Evolutionary conservation across 2,329 filamentous ascomycete species (phyloP).

Genomic region (Fusarium chlamydosporum): DNA sequence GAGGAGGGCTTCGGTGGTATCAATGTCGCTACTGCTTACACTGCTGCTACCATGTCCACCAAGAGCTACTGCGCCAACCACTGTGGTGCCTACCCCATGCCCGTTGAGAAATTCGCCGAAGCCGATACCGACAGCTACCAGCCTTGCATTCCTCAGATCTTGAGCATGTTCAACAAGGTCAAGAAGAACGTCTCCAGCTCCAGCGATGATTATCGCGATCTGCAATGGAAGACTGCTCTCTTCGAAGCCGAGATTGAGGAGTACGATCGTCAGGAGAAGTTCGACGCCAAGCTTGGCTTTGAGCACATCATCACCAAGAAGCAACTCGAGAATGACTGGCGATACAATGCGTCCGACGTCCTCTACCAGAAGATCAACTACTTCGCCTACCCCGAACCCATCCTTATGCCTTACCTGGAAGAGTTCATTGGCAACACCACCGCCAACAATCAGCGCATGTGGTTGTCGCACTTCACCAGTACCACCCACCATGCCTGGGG

Average conservation of each 20-base stretch:
- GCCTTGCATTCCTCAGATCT: slow-evolving; percentile 60
- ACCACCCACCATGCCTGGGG: slow-evolving; percentile 56
- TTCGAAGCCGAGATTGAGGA: slow-evolving; percentile 55
- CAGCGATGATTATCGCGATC: slow-evolving; percentile 46
- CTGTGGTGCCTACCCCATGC: slow-evolving; percentile 60
- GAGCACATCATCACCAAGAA: slow-evolving; percentile 51
- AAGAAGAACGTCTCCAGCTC: slow-evolving; percentile 39
- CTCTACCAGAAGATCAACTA: slow-evolving; percentile 52
- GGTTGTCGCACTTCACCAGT: slow-evolving; percentile 56
- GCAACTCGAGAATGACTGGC: slow-evolving; percentile 48
- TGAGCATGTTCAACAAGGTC: slow-evolving; percentile 54
- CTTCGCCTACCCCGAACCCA: slow-evolving; percentile 54
- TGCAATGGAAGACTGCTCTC: slow-evolving; percentile 54
- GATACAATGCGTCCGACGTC: slow-evolving; percentile 46
- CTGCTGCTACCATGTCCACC: slow-evolving; percentile 60
- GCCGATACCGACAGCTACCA: slow-evolving; percentile 60
- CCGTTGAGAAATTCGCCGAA: slow-evolving; percentile 61
- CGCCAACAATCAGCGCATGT: slow-evolving; percentile 55
- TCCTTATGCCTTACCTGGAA: slow-evolving; percentile 52
- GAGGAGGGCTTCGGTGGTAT: slow-evolving; percentile 57
- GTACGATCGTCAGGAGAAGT: slow-evolving; percentile 56
- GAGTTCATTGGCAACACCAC: slow-evolving; percentile 54
- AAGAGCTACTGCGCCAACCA: slow-evolving; percentile 61
- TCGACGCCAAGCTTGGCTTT: slow-evolving; percentile 55
- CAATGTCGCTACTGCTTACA: slow-evolving; percentile 58